Conservation (phyloP, 2,329 filamentous ascomycete genomes). For the Fusarium praegraminearum region DNA sequence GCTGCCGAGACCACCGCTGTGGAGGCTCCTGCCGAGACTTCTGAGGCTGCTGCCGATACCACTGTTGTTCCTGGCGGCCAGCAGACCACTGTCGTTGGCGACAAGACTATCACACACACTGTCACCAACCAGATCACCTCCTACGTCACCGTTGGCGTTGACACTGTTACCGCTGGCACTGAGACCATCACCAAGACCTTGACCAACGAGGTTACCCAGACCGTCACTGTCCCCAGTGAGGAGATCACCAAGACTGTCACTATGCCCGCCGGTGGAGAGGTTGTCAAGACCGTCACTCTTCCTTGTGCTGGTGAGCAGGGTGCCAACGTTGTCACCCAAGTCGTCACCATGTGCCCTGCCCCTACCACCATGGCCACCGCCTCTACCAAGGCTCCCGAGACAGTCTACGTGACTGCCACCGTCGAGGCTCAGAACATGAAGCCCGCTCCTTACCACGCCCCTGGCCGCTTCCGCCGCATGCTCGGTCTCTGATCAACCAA, state of each 20-base stretch:
- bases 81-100: constrained; percentile 14
- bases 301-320: not conserved
- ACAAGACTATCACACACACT: constrained; percentile 38
- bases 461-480: constrained; percentile 39
- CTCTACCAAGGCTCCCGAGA: constrained; percentile 38
- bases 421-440: constrained; percentile 26
- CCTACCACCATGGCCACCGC: constrained; percentile 44
- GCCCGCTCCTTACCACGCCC: constrained; percentile 22
- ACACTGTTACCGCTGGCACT: constrained; percentile 24
- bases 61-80: constrained; percentile 8
- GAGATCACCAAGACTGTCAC: not conserved
- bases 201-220: constrained; percentile 34
- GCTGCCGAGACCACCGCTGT: constrained; percentile 14
- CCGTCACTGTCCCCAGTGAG: constrained; percentile 19
- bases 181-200: constrained; percentile 39
- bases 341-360: constrained; percentile 33
- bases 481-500: constrained; percentile 34
- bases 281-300: not conserved
- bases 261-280: not conserved
- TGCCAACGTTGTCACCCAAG: constrained; percentile 1
- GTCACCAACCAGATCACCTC: constrained; percentile 35
- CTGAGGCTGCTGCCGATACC: constrained; percentile 2
- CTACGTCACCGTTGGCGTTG: constrained; percentile 23
- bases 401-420: constrained; percentile 45
- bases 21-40: constrained; percentile 9